A percentile compares a stretch with the other conserved stretches of the same genome.
phyloP scores from a whole-genome alignment of 495 filamentous ascomycete species.

The Neurospora pannonica region DNA sequence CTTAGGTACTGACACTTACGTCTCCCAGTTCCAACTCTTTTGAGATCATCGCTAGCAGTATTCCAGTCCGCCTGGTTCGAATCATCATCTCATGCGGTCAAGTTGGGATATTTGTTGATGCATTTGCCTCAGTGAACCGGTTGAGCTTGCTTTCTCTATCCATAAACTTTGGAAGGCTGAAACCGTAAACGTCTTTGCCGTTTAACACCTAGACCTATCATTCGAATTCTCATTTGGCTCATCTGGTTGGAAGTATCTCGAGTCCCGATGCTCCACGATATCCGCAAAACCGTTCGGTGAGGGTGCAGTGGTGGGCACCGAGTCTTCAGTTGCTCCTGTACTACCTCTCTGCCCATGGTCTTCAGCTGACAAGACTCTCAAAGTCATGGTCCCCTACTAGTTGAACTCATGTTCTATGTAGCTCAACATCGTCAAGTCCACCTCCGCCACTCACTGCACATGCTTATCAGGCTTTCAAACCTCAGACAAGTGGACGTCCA shows the following conservation, averaged over 20 bases:
- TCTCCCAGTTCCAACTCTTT: too few species aligned
- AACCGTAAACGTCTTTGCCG: neutral
- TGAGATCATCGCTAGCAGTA: too few species aligned
- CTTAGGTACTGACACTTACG: accelerated
- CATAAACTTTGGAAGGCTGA: too few species aligned
- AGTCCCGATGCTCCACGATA: neutral
- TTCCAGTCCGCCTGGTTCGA: too few species aligned
- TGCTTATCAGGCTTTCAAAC: neutral
- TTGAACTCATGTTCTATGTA: neutral
- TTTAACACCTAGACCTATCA: neutral
- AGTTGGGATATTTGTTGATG: too few species aligned
- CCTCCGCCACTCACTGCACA: neutral
- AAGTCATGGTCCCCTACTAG: neutral
- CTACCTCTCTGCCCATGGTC: neutral
- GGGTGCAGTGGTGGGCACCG: neutral
- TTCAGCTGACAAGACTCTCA: neutral
- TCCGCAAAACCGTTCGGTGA: neutral
- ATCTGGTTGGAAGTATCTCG: neutral
- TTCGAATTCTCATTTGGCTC: neutral
- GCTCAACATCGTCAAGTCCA: neutral
- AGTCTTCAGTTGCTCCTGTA: neutral
- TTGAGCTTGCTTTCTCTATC: too few species aligned
- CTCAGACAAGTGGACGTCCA: neutral
- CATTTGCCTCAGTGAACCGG: too few species aligned
- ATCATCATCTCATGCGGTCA: too few species aligned